Evolutionary conservation across 73 alveolate genomes (phyloP).

Genomic region (Paramecium pentaurelia): DNA sequence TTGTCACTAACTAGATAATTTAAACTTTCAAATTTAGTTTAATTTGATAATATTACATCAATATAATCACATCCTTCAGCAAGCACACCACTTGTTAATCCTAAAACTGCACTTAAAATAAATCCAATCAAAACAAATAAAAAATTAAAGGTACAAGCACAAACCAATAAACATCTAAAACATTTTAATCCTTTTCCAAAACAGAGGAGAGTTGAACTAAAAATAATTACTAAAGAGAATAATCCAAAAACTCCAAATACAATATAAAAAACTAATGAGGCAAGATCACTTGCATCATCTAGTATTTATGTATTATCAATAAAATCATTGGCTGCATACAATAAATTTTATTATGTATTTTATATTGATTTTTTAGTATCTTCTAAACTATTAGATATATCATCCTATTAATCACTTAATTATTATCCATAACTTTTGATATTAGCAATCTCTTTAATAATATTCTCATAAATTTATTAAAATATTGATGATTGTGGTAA

Average conservation of each 20-base stretch:
- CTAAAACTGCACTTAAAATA: not conserved
- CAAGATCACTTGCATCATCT: not conserved
- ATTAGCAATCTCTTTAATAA: not conserved
- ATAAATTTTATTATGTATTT: not conserved
- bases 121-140: not conserved
- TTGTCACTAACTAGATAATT: not conserved
- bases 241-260: not conserved
- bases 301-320: not conserved
- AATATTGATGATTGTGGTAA: not conserved
- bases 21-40: not conserved
- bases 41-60: not conserved
- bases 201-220: not conserved
- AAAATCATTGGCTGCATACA: not conserved
- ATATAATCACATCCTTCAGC: slow-evolving; percentile 19
- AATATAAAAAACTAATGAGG: not conserved
- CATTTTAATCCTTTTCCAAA: not conserved
- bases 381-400: not conserved
- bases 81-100: not conserved
- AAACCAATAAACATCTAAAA: not conserved
- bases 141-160: not conserved
- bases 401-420: not conserved
- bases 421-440: not conserved
- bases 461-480: not conserved
- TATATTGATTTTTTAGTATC: not conserved
- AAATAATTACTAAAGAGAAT: not conserved